Evolutionary conservation across 352 stramenopile genomes (phyloP), one percentile per base, ranked within the genome.

Genomic region (Globisporangium yorkense): DNA sequence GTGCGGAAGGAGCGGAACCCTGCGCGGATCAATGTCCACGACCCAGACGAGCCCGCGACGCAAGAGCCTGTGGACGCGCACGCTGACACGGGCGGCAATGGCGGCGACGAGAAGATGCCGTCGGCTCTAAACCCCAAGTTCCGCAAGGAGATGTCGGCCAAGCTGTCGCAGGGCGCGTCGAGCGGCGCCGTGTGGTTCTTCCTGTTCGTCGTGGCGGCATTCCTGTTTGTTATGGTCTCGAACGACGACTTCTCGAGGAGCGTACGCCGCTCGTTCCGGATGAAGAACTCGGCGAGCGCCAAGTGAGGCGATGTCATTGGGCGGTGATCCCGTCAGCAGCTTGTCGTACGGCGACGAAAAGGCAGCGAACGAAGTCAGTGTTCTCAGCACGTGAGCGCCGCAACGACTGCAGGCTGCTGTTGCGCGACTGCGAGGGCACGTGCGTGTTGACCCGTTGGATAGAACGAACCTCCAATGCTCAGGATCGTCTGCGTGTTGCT

Each of bases 211-310:
- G 59, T 89, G 2, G 73, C 70, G n/a, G 63, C 56, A 3, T 69
- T 76, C 20, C 29, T 84, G 12, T 78, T 93, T 49, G 72, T 93
- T 21, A 67, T 65, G 51, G 65, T 83, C 58, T 89, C 83, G 41
- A 93, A 88, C 61, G 80, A 93, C 61, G 62, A 68, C 20, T 57
- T 83, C 33, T 92, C 80, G 37, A 63, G 69, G 20, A 63, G 57
- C 21, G 79, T 89, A 45, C 81, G 81, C 31, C 72, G 65, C 54
- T 57, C 67, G 64, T 80, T 77, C 61, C 72, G 67, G 27, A 59
- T 61, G 44, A 86, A 80, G 54, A 35, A 62, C 20, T 61, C 61
- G 52, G 69, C 61, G 16, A 68, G 60, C 59, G 55, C 65, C 37
- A 65, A 76, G 57, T 77, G 65, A 65, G 16, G 24, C n/a, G 20